phyloP scores from a whole-genome alignment of 805 yeast species.

The Saturnispora sekii region DNA sequence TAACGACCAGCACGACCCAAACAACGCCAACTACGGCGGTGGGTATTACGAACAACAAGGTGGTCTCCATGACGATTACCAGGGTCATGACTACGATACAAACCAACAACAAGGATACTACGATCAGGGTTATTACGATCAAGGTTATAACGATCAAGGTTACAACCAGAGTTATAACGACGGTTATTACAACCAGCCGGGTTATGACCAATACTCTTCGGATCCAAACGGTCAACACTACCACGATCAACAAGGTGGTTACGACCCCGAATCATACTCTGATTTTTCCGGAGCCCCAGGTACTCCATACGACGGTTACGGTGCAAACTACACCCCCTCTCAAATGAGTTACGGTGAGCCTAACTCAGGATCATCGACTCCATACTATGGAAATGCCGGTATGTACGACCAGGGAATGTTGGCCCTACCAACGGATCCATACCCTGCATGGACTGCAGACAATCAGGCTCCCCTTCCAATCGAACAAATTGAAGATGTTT shows the following conservation, averaged over 20 bases:
- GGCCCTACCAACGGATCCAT: slow-evolving; percentile 83
- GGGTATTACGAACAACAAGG: slow-evolving; percentile 14
- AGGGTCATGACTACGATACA: slow-evolving; percentile 38
- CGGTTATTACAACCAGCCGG: slow-evolving; percentile 14
- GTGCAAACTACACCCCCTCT: slow-evolving; percentile 56
- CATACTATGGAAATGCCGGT: slow-evolving; percentile 39
- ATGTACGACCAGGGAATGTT: slow-evolving; percentile 38
- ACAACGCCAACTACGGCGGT: slow-evolving; percentile 18
- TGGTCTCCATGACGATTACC: slow-evolving; percentile 40
- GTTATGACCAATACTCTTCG: slow-evolving; percentile 22
- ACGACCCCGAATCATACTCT: slow-evolving; percentile 50
- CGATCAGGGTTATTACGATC: slow-evolving; percentile 28
- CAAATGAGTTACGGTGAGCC: slow-evolving; percentile 82
- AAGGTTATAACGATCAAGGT: slow-evolving; percentile 36
- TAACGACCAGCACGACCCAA: slow-evolving; percentile 45
- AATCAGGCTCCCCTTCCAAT: slow-evolving; percentile 78
- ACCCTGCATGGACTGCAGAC: slow-evolving; percentile 99
- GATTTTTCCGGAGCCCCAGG: slow-evolving; percentile 57
- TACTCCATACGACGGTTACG: slow-evolving; percentile 56
- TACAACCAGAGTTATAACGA: slow-evolving; percentile 16
- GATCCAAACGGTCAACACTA: slow-evolving; percentile 36
- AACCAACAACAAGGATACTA: slow-evolving; percentile 30
- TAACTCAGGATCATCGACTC: slow-evolving; percentile 91
- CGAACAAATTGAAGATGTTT: slow-evolving; percentile 80
- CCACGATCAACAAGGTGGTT: slow-evolving; percentile 41